Percentiles rank a stretch among this genome's conserved stretches.
phyloP scores from a whole-genome alignment of 2,329 filamentous ascomycete species.

The Curvularia lunata region DNA sequence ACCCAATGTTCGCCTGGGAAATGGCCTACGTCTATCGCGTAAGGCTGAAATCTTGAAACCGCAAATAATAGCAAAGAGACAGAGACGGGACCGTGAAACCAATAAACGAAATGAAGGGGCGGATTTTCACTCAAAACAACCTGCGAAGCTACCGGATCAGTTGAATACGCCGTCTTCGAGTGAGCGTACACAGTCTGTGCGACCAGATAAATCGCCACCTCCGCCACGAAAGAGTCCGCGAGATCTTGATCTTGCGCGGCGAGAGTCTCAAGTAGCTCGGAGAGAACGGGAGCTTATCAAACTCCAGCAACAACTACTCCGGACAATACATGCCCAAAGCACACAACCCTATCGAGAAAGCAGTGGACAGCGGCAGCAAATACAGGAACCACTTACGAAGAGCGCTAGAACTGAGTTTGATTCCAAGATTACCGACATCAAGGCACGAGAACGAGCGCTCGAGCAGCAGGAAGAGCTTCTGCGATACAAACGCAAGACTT shows the following conservation, averaged over 20 bases:
- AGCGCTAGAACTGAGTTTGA: not conserved
- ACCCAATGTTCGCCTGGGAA: constrained; percentile 29
- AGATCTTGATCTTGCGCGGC: constrained; percentile 8
- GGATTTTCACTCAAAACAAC: not conserved
- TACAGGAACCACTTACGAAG: not conserved
- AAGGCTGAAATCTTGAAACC: constrained; percentile 9
- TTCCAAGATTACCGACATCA: constrained; percentile 2
- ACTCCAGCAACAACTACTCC: constrained; percentile 15
- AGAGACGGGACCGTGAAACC: not conserved
- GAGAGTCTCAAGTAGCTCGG: constrained; percentile 14
- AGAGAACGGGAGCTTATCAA: constrained; percentile 17
- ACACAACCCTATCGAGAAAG: not conserved
- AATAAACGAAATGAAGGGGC: not conserved
- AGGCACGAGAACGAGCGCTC: constrained; percentile 16
- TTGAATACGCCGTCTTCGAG: not conserved
- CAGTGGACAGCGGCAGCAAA: not conserved
- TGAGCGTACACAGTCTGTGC: not conserved
- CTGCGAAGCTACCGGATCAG: not conserved
- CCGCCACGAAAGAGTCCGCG: not conserved
- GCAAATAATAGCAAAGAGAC: constrained; percentile 3
- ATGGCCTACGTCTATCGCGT: constrained; percentile 17
- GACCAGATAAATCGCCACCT: not conserved
- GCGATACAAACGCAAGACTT: constrained; percentile 17
- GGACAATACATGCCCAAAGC: constrained; percentile 3
- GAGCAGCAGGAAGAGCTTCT: constrained; percentile 17